phyloP scores from a whole-genome alignment of 768 basidiomycete genomes.

The Guyanaporus albipodus region DNA sequence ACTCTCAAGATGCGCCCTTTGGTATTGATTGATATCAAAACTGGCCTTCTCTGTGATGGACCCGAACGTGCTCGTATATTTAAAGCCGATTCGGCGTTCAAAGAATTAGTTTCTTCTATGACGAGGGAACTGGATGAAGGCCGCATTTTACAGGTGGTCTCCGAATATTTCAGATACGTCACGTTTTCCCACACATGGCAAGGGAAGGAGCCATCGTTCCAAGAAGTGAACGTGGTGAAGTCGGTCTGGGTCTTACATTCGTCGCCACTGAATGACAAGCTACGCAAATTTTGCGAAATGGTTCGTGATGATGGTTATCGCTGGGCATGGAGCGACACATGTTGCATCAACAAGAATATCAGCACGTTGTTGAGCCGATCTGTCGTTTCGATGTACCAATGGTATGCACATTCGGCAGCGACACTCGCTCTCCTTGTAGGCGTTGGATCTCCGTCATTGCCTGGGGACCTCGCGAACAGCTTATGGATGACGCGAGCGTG shows the following conservation, averaged over 20 bases:
- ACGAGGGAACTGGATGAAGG: not conserved
- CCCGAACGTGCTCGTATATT: not conserved
- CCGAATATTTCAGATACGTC: not conserved
- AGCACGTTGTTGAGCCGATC: not conserved
- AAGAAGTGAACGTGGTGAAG: not conserved
- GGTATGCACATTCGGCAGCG: not conserved
- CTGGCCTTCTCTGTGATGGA: not conserved
- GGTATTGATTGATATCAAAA: not conserved
- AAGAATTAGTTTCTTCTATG: not conserved
- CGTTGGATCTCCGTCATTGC: not conserved
- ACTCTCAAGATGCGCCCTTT: not conserved
- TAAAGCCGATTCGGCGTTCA: not conserved
- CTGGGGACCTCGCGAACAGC: not conserved
- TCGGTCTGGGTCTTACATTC: not conserved
- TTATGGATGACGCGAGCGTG: conserved; percentile 6
- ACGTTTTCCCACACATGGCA: not conserved
- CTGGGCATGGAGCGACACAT: not conserved
- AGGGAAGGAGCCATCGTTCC: not conserved
- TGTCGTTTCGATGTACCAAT: not conserved
- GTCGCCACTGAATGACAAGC: not conserved
- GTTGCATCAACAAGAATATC: not conserved
- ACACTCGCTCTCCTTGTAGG: not conserved
- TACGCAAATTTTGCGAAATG: not conserved
- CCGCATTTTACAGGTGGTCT: not conserved
- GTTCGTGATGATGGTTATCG: not conserved